Evolutionary conservation across 2,329 filamentous ascomycete genomes (phyloP).

Genomic region (Coleophoma crateriformis): DNA sequence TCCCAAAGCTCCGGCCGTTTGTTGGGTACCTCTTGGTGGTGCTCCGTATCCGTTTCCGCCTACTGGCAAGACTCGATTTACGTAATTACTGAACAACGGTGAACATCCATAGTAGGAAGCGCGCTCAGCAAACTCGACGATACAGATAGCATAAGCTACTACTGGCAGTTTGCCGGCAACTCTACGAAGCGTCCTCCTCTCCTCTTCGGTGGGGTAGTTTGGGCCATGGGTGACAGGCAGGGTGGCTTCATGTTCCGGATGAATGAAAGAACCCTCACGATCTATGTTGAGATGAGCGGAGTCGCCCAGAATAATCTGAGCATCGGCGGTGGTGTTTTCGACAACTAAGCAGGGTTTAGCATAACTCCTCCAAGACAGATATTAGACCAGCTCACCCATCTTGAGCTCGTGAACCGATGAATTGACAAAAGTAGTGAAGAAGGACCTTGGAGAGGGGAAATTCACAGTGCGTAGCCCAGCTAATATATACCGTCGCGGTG

Average conservation of each 20-base stretch:
- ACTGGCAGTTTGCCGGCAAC: constrained; percentile 60
- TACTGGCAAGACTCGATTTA: constrained; percentile 52
- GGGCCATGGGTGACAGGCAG: constrained; percentile 25
- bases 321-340: constrained; percentile 9
- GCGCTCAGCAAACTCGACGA: constrained; percentile 70
- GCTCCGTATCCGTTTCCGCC: constrained; percentile 32
- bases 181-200: constrained; percentile 53
- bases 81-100: constrained; percentile 52
- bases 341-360: not conserved
- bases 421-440: too few relatives aligned
- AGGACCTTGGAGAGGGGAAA: too few relatives aligned
- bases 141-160: constrained; percentile 63
- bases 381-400: too few relatives aligned
- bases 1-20: constrained; percentile 48
- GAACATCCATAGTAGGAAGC: constrained; percentile 74
- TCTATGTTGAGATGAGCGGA: constrained; percentile 8
- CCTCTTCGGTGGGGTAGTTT: constrained; percentile 45
- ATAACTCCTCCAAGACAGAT: too few relatives aligned
- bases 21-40: constrained; percentile 27
- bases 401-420: too few relatives aligned
- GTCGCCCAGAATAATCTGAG: constrained; percentile 7
- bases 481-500: too few relatives aligned
- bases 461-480: too few relatives aligned
- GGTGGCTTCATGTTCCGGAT: constrained; percentile 4
- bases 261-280: constrained; percentile 9